Base-by-base conservation (phyloP, 345 rosid genomes). In the Lepidium didymum region DNA sequence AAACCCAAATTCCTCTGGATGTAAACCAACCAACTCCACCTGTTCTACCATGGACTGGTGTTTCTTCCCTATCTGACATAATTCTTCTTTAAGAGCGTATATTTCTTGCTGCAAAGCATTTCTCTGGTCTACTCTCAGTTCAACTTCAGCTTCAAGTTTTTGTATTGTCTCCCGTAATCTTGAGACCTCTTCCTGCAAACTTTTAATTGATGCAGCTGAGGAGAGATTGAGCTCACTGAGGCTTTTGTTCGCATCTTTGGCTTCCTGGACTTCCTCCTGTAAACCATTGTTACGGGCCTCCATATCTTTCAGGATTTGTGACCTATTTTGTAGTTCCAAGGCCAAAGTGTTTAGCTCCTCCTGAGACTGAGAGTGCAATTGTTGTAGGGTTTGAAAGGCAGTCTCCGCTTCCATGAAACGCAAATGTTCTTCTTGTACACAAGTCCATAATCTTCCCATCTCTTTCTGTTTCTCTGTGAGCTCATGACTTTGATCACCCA, bases 91-190 rank as follows among this genome's bases (percentile, higher is more conserved):
- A 67, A 95, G 86, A 80, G 96, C 89, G 74, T 91, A 91, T 75
- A 89, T 87, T 76, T 91, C 99, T 78, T 95, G 97, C 85, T 91
- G 99, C 75, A 91, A 89, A 75, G 96, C 96, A 80, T 89, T 95
- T 75, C 97, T 84, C 71, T 89, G 86, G 73, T 89, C 91, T 76
- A 85, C 86, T 70, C 96, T 84, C 72, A 87, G 83, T 73, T 85
- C 92, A 65, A 95, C 88, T 74, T 94, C 97, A n/a, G 86, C 82
- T 78, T 91, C 99, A 78, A 94, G 97, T 76, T 83, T 87, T 69
- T 66, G 70, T 81, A 89, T 86, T 25, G 78, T 89, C 82, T 83
- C 93, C 76, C 84, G 79, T 73, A 87, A 69, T 73, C 81, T 77
- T 56, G 80, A 80, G 49, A 87, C 85, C 78, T 88, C 95, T 13